Percentiles rank a stretch among this genome's conserved stretches.
phyloP scores from a whole-genome alignment of 495 filamentous ascomycete genomes.

The Penicilliopsis zonata region DNA sequence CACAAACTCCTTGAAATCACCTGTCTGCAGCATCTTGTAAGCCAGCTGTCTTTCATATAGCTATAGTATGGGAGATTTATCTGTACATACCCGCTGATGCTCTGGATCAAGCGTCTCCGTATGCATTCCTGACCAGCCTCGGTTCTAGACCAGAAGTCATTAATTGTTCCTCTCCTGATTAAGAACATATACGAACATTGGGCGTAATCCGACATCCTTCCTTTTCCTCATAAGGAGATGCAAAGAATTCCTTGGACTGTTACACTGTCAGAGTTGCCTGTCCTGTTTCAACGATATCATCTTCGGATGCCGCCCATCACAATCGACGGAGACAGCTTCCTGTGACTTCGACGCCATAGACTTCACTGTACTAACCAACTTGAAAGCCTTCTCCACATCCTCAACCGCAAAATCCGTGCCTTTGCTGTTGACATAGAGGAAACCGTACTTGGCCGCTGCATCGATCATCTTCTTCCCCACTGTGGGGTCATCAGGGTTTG shows the following conservation, averaged over 20 bases:
- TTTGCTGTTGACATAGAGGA: conserved; percentile 73
- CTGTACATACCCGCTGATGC: conserved; percentile 54
- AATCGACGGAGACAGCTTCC: too few species aligned
- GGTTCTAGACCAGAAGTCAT: conserved; percentile 42
- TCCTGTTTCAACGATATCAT: too few species aligned
- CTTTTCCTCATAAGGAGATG: conserved; percentile 59
- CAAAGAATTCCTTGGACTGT: conserved; percentile 72
- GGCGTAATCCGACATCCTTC: conserved; percentile 56
- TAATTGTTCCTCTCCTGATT: neutral
- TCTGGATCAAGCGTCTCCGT: conserved; percentile 78
- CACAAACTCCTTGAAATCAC: conserved; percentile 83
- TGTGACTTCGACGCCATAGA: too few species aligned
- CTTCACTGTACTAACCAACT: conserved; percentile 53
- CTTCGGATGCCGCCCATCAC: too few species aligned
- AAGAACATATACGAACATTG: conserved; percentile 32
- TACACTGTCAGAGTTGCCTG: too few species aligned
- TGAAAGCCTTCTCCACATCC: conserved; percentile 63
- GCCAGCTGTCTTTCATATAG: too few species aligned
- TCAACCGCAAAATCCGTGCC: conserved; percentile 51
- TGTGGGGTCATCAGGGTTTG: conserved; percentile 34
- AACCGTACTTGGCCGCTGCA: conserved; percentile 71
- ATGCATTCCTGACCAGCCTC: conserved; percentile 84
- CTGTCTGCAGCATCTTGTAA: conserved; percentile 53
- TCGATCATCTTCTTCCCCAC: conserved; percentile 63
- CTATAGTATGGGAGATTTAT: too few species aligned